phyloP scores from a whole-genome alignment of 371 early-diverging fungal genomes.

The Rhizopus sp. region DNA sequence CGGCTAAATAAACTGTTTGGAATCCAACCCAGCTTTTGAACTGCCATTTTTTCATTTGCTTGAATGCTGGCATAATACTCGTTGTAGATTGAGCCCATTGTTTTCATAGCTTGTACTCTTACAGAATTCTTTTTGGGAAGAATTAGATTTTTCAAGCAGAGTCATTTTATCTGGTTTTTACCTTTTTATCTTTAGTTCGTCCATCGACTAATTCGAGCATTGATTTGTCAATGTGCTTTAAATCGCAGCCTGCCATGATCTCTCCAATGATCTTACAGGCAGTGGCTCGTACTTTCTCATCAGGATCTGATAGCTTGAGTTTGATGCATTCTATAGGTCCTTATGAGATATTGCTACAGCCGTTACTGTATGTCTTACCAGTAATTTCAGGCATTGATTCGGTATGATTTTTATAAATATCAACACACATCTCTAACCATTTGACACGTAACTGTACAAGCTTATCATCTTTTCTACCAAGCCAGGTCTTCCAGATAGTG shows the following conservation, averaged over 20 bases:
- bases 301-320: constrained; percentile 84
- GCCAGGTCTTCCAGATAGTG: constrained; percentile 88
- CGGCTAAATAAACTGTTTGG: constrained; percentile 75
- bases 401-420: constrained; percentile 69
- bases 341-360: constrained; percentile 4
- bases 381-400: constrained; percentile 69
- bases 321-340: constrained; percentile 52
- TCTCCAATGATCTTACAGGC: constrained; percentile 70
- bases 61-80: constrained; percentile 71
- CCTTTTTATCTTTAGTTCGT: constrained; percentile 90
- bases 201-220: constrained; percentile 68
- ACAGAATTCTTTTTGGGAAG: constrained; percentile 46
- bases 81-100: constrained; percentile 73
- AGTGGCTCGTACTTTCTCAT: constrained; percentile 88
- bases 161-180: constrained; percentile 16
- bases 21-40: constrained; percentile 77
- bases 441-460: constrained; percentile 62
- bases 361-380: constrained; percentile 34
- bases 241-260: constrained; percentile 55
- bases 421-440: constrained; percentile 74
- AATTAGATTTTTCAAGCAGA: neutral
- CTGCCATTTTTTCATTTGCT: constrained; percentile 27
- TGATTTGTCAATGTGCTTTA: constrained; percentile 55
- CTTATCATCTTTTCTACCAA: constrained; percentile 82
- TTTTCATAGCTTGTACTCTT: constrained; percentile 73